Evolutionary conservation across 495 filamentous ascomycete genomes (phyloP).

Genomic region (Penicillium parvum): DNA sequence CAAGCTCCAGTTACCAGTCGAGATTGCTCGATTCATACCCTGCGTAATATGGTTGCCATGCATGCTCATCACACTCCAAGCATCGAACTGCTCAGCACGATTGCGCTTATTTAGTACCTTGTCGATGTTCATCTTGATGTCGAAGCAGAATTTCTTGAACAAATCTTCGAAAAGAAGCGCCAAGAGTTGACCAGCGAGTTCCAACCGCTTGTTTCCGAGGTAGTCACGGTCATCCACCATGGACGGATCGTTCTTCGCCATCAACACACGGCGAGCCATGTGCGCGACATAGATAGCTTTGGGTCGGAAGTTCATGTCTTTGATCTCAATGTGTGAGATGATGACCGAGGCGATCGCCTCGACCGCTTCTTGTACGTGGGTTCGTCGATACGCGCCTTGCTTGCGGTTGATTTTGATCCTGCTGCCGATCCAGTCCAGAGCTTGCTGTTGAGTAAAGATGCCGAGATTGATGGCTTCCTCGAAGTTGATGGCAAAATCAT

Average conservation of each 20-base stretch:
- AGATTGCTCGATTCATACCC: slow-evolving; percentile 89
- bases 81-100: slow-evolving; percentile 80
- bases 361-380: slow-evolving; percentile 79
- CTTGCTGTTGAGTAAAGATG: slow-evolving; percentile 88
- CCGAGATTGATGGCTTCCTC: slow-evolving; percentile 79
- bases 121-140: slow-evolving; percentile 86
- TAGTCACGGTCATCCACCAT: slow-evolving; percentile 96
- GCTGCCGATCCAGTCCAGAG: slow-evolving; percentile 82
- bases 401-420: slow-evolving; percentile 79
- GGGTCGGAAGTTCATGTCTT: slow-evolving; percentile 83
- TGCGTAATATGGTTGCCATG: slow-evolving; percentile 78
- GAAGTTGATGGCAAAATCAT: slow-evolving; percentile 90
- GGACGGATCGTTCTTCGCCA: slow-evolving; percentile 82
- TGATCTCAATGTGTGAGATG: slow-evolving; percentile 88
- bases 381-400: slow-evolving; percentile 53
- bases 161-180: slow-evolving; percentile 96
- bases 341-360: slow-evolving; percentile 89
- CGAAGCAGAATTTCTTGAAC: slow-evolving; percentile 88
- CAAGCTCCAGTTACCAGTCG: slow-evolving; percentile 95
- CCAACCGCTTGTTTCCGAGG: slow-evolving; percentile 93
- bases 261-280: slow-evolving; percentile 90
- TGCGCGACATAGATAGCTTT: slow-evolving; percentile 94
- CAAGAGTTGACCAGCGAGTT: slow-evolving; percentile 89
- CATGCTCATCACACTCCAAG: slow-evolving; percentile 66
- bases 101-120: slow-evolving; percentile 89